Percentiles rank a stretch among this genome's conserved stretches.
Conservation (phyloP, 345 rosid genomes). For the Rhodamnia rubescens region DNA sequence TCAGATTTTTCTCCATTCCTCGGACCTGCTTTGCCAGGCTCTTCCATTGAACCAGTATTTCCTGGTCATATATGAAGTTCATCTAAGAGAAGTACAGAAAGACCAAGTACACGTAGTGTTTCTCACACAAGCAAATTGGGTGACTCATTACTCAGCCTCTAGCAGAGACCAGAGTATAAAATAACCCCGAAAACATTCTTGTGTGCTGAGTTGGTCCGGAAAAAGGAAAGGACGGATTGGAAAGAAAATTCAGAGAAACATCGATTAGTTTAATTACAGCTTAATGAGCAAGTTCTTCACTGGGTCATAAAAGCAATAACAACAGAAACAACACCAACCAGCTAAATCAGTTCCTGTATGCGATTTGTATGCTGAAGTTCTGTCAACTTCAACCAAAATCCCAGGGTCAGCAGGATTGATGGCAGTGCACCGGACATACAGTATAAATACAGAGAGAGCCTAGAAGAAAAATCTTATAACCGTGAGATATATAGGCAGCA, state of each 20-base stretch:
- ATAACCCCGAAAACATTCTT: background rate
- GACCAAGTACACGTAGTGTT: background rate
- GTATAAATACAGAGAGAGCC: conserved; percentile 69
- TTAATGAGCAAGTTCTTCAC: background rate
- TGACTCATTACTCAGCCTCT: background rate
- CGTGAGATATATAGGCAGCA: background rate
- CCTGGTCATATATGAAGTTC: conserved; percentile 20
- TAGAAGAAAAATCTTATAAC: conserved; percentile 8
- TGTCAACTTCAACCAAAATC: conserved; percentile 45
- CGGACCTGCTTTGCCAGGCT: conserved; percentile 25
- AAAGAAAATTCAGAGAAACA: background rate
- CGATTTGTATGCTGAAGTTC: conserved; percentile 45
- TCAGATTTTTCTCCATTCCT: conserved; percentile 25
- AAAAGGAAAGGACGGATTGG: background rate
- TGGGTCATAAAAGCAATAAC: background rate
- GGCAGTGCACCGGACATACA: conserved; percentile 78
- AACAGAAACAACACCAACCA: conserved; percentile 19
- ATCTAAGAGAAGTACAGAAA: background rate
- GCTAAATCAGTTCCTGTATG: conserved; percentile 27
- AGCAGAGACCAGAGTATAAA: background rate
- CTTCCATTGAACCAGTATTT: conserved; percentile 37
- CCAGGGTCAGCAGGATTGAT: conserved; percentile 97
- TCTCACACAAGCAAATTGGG: background rate
- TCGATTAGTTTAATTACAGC: background rate
- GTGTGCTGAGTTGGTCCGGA: background rate